Conservation (phyloP, 176 grass and related monocot species). For the Oryza rufipogon region DNA sequence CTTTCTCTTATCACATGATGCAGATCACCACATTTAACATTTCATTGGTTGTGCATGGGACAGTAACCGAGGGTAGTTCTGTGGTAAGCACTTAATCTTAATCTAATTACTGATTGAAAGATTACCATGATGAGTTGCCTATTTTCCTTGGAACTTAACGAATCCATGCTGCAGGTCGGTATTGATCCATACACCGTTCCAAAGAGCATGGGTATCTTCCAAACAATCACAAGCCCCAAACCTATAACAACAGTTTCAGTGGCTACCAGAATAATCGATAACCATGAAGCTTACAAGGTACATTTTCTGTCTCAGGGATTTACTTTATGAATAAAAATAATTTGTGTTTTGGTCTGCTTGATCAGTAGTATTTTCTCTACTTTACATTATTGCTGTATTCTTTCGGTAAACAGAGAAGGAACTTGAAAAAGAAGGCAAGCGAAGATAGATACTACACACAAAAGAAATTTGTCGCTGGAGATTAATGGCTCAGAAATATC, state of each 20-base stretch:
- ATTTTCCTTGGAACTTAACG: conserved; percentile 35
- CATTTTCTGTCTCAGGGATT: background rate
- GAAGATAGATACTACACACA: conserved; percentile 84
- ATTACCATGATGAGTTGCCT: conserved; percentile 11
- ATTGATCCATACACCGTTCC: conserved; percentile 68
- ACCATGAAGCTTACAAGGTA: conserved; percentile 91
- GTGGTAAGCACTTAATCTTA: conserved; percentile 47
- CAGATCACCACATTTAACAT: conserved; percentile 87
- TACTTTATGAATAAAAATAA: background rate
- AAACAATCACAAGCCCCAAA: conserved; percentile 73
- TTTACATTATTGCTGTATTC: conserved; percentile 21
- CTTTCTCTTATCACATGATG: conserved; percentile 25
- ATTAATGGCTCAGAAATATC: conserved; percentile 47
- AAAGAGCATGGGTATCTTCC: conserved; percentile 84
- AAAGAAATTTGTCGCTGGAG: conserved; percentile 82
- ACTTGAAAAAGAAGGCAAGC: conserved; percentile 82
- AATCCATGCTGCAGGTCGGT: conserved; percentile 46
- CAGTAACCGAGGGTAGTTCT: conserved; percentile 63
- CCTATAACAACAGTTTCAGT: conserved; percentile 71
- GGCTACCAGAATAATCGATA: conserved; percentile 73
- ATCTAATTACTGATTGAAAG: conserved; percentile 29
- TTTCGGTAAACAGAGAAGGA: conserved; percentile 66
- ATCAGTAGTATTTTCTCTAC: background rate
- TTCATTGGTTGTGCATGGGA: conserved; percentile 83
- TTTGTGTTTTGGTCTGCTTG: conserved; percentile 18